Evolutionary conservation across 2,329 filamentous ascomycete species (phyloP), one percentile per base, ranked within the genome.

Genomic region (Hyphodiscus sp.): DNA sequence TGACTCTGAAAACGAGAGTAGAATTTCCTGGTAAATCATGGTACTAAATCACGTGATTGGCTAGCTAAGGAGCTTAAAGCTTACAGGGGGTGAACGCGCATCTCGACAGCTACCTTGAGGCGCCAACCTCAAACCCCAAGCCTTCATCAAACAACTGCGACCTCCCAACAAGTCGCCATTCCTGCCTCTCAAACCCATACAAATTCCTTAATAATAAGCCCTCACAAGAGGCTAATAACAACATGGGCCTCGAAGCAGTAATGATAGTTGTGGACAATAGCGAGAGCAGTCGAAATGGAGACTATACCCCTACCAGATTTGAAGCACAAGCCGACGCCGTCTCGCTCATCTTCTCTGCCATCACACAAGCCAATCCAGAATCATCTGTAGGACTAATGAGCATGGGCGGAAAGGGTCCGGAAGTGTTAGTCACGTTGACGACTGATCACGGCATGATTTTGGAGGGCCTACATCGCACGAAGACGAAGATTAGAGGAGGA

Each of bases 251-350:
- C 74, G 94, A 99, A 85, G 95, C 94, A 76, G 95, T 95, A 60
- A 97, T 99, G 91, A 89, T 99, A 73, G 86, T 97, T 80, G 90
- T 97, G 68, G 94, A 99, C 81, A 99, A 97, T 80, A 96, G 91
- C 78, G 94, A 99, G 78, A 91, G 88, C 76, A 95, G 90, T 78
- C 85, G 94, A 70, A 99, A 99, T 75, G 94, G 95, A 69, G 94
- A 99, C 72, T 81, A 79, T 71, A 87, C 89, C 68, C 92, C 94
- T 55, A 95, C 91, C 63, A 85, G 94, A 73, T 99, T 91, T 80
- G 91, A 96, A 74, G 91, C 94, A 65, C 94, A 99, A 79, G 81
- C 89, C 64, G 94, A 99, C 73, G 91, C 92, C 53, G 90, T 95
- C 67, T 94, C 89, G 73, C 85, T 96, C 67, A 86, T 97, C 67